Evolutionary conservation across 768 basidiomycete genomes (phyloP).

Genomic region (Trametes elegans): DNA sequence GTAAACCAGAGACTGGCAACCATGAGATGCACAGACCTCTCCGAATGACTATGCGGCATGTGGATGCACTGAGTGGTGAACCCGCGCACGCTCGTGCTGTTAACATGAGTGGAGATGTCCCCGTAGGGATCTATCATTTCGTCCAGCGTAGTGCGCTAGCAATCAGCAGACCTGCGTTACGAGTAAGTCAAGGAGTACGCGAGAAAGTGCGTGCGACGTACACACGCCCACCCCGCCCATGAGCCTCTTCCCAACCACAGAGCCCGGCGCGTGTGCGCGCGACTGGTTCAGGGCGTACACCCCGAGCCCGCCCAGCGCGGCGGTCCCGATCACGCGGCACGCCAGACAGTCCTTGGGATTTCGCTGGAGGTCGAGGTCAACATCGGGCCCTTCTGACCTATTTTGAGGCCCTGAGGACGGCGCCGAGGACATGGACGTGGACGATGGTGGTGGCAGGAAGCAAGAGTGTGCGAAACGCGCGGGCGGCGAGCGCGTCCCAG

Average conservation of each 20-base stretch:
- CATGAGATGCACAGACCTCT: too few relatives aligned
- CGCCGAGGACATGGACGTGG: constrained; percentile 6
- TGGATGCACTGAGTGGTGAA: too few relatives aligned
- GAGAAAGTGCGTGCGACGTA: constrained; percentile 30
- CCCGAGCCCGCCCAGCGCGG: constrained; percentile 59
- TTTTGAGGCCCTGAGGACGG: background rate
- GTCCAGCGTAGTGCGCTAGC: constrained; percentile 24
- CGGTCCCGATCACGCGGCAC: constrained; percentile 68
- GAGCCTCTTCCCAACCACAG: constrained; percentile 55
- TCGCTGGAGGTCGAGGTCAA: background rate
- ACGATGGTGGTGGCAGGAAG: background rate
- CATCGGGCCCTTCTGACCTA: background rate
- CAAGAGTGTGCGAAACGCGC: background rate
- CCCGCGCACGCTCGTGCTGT: too few relatives aligned
- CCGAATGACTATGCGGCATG: too few relatives aligned
- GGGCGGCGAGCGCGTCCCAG: background rate
- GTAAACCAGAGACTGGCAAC: too few relatives aligned
- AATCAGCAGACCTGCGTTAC: constrained; percentile 22
- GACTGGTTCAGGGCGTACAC: constrained; percentile 67
- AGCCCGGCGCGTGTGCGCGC: constrained; percentile 61
- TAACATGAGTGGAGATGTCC: too few relatives aligned
- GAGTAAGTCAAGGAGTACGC: background rate
- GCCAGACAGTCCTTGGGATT: constrained; percentile 55
- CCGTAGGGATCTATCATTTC: too few relatives aligned
- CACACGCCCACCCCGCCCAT: constrained; percentile 64